Conservation (phyloP, 306 rosid genomes). For the Malus sylvestris region DNA sequence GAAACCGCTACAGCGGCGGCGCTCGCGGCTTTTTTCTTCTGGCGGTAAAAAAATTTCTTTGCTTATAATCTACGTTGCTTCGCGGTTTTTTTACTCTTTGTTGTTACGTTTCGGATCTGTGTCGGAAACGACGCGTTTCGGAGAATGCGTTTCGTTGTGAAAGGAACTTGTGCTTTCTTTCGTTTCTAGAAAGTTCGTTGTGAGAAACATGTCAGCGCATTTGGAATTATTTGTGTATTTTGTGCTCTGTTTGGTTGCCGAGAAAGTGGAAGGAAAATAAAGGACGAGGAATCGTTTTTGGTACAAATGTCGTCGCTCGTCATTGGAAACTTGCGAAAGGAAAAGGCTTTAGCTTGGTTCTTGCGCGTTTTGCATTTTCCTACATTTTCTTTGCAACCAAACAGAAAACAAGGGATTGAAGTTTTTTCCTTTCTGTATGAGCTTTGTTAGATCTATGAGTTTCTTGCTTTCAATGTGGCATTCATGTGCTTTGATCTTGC, state of each 20-base stretch:
- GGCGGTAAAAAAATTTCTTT: constrained; percentile 52
- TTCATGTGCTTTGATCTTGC: background rate
- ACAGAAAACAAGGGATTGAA: constrained; percentile 14
- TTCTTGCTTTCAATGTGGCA: background rate
- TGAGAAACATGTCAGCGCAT: background rate
- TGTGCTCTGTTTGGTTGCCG: constrained; percentile 9
- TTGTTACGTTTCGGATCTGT: constrained; percentile 44
- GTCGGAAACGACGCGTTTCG: constrained; percentile 28
- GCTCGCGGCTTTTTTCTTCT: constrained; percentile 6
- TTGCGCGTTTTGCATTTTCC: background rate
- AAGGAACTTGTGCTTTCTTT: constrained; percentile 2
- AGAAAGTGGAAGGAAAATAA: background rate
- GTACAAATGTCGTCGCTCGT: background rate
- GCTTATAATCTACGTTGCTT: constrained; percentile 58
- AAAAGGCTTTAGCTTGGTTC: background rate
- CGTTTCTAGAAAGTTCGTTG: constrained; percentile 7
- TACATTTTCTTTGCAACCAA: constrained; percentile 9
- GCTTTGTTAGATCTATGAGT: constrained; percentile 17
- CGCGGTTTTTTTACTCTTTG: background rate
- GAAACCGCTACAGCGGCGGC: background rate
- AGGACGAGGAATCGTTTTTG: background rate
- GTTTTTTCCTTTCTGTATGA: background rate
- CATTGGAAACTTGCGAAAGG: background rate
- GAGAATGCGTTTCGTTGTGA: constrained; percentile 18
- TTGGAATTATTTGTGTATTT: background rate